These are phyloP conservation scores for Fermentozyma sake DNA, from an alignment of 1,139 yeast species.

Conservation along the genomic window DNA sequence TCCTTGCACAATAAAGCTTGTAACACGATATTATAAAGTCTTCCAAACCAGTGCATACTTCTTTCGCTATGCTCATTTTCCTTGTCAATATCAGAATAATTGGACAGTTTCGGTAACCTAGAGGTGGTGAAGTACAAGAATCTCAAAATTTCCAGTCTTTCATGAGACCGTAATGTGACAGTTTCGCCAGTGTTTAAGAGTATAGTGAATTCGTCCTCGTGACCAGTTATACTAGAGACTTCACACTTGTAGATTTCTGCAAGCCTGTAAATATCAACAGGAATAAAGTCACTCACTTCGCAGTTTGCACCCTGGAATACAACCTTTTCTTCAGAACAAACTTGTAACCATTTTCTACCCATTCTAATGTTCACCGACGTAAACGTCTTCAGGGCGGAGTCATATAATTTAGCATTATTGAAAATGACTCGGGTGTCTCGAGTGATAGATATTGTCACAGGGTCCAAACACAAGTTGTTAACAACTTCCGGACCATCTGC, in stretches of 20 bases:
- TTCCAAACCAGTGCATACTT: conserved; percentile 46
- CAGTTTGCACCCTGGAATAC: conserved; percentile 17
- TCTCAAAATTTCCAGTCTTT: conserved; percentile 64
- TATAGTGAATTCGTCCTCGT: conserved; percentile 49
- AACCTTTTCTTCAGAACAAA: conserved; percentile 35
- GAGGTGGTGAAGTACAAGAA: conserved; percentile 64
- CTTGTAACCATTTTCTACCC: conserved; percentile 67
- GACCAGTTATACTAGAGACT: conserved; percentile 28
- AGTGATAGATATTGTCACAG: conserved; percentile 30
- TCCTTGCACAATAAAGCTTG: conserved; percentile 62
- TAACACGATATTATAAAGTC: conserved; percentile 60
- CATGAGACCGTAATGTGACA: conserved; percentile 54
- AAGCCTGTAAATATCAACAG: conserved; percentile 52
- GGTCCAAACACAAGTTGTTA: conserved; percentile 47
- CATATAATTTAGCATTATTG: conserved; percentile 51
- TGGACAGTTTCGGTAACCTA: conserved; percentile 34
- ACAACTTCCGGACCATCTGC: conserved; percentile 47
- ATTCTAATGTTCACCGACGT: conserved; percentile 58
- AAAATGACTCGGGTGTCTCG: conserved; percentile 62
- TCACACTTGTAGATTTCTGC: conserved; percentile 50
- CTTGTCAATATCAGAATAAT: conserved; percentile 16
- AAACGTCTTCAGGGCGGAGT: conserved; percentile 23
- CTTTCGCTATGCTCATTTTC: conserved; percentile 20
- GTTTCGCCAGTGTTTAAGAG: conserved; percentile 40
- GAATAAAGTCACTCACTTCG: conserved; percentile 32